These are phyloP conservation scores for Butyriboletus pseudospeciosus DNA, from an alignment of 1,284 basidiomycete species.

Conservation along the genomic window DNA sequence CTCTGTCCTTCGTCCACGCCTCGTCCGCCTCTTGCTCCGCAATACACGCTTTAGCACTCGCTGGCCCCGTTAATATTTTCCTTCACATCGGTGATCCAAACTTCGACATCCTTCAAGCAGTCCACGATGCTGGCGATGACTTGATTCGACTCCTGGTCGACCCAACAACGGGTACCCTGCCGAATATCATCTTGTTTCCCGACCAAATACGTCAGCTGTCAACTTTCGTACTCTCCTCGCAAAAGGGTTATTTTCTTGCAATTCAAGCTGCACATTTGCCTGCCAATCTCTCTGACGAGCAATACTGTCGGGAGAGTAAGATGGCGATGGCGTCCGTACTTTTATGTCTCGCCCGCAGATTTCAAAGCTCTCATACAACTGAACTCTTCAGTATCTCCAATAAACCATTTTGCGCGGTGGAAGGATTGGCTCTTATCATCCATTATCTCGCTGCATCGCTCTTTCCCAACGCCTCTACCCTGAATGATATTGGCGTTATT, in stretches of 20 bases:
- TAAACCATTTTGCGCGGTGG: constrained; percentile 41
- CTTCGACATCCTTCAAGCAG: constrained; percentile 34
- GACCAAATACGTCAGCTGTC: constrained; percentile 38
- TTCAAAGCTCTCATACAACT: constrained; percentile 36
- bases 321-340: constrained; percentile 51
- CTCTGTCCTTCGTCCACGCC: constrained; percentile 24
- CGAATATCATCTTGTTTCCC: constrained; percentile 44
- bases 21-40: constrained; percentile 19
- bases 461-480: constrained; percentile 50
- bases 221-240: constrained; percentile 35
- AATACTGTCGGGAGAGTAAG: constrained; percentile 26
- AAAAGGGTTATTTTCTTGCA: constrained; percentile 36
- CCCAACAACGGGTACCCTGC: constrained; percentile 38
- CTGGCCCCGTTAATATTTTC: constrained; percentile 20
- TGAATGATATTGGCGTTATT: constrained; percentile 61
- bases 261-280: constrained; percentile 28
- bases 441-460: constrained; percentile 58
- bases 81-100: constrained; percentile 23
- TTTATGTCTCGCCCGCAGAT: constrained; percentile 52
- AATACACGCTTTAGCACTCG: constrained; percentile 14
- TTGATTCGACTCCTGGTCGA: constrained; percentile 32
- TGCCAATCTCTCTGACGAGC: constrained; percentile 20
- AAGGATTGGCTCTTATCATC: constrained; percentile 48
- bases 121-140: constrained; percentile 33
- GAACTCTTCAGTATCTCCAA: constrained; percentile 27